Percentiles rank a stretch among this genome's conserved stretches.
Evolutionary conservation across 1,284 basidiomycete species (phyloP).

Genomic region (Boletellus sp.): DNA sequence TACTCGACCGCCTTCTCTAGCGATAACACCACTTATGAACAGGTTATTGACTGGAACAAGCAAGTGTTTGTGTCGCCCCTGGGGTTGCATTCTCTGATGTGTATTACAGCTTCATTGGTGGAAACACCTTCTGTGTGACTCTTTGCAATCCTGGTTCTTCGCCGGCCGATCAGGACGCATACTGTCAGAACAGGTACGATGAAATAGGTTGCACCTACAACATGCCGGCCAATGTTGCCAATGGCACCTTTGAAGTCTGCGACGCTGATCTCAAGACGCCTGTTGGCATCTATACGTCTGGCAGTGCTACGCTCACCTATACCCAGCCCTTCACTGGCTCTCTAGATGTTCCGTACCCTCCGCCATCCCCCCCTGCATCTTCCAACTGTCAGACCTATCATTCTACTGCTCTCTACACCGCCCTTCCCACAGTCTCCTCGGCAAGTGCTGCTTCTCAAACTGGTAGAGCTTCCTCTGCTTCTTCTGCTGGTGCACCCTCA

Average conservation of each 20-base stretch:
- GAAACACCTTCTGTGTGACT: constrained; percentile 47
- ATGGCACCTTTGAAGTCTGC: constrained; percentile 59
- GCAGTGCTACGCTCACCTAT: constrained; percentile 26
- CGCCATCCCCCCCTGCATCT: constrained; percentile 51
- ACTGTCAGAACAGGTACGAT: constrained; percentile 65
- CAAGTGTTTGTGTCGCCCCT: constrained; percentile 22
- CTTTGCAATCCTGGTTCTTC: constrained; percentile 54
- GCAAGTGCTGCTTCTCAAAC: constrained; percentile 17
- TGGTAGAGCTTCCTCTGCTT: constrained; percentile 18
- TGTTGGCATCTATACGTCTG: constrained; percentile 22
- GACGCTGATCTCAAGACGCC: constrained; percentile 51
- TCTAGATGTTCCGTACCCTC: constrained; percentile 46
- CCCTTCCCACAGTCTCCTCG: constrained; percentile 20
- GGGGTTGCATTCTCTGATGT: neutral
- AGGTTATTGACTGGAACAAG: constrained; percentile 58
- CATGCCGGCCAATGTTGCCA: constrained; percentile 56
- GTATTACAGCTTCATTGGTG: constrained; percentile 56
- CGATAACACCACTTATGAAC: constrained; percentile 40
- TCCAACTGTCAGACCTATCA: constrained; percentile 61
- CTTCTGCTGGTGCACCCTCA: constrained; percentile 20
- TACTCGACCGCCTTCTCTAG: constrained; percentile 55
- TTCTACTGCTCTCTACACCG: constrained; percentile 47
- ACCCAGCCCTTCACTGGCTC: constrained; percentile 36
- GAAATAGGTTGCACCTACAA: constrained; percentile 68
- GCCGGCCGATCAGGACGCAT: constrained; percentile 38